These are phyloP conservation scores for Tuber brumale DNA, from an alignment of 495 filamentous ascomycete species.

Conservation along the genomic window DNA sequence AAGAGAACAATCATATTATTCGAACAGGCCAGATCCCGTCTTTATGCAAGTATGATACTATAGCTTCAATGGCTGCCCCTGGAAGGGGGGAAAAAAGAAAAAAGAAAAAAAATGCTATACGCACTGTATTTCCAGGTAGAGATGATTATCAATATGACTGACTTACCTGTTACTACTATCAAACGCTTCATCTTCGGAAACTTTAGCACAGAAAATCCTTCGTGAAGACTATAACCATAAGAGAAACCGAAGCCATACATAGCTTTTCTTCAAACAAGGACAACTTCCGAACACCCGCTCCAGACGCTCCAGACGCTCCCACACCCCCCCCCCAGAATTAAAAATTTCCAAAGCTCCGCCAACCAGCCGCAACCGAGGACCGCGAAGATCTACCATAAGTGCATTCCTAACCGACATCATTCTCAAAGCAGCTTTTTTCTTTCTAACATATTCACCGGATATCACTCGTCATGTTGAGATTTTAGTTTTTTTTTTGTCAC, in stretches of 20 bases:
- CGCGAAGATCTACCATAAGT: too few species aligned
- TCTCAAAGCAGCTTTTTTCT: not conserved
- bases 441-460: not conserved
- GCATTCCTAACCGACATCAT: not conserved
- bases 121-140: too few species aligned
- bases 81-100: too few species aligned
- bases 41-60: not conserved
- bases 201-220: too few species aligned
- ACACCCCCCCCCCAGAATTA: too few species aligned
- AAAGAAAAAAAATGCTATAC: too few species aligned
- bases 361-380: not conserved
- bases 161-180: not conserved
- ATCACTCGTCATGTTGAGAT: not conserved
- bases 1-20: too few species aligned
- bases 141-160: not conserved
- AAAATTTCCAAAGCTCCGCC: not conserved
- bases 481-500: not conserved
- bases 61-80: too few species aligned
- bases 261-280: not conserved
- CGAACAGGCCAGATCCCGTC: not conserved
- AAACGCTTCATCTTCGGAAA: not conserved
- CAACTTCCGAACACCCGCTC: not conserved
- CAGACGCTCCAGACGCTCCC: not conserved
- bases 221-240: not conserved
- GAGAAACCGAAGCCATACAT: not conserved